Evolutionary conservation across 2,329 filamentous ascomycete species (phyloP).

Genomic region (Fusarium gaditjirri): DNA sequence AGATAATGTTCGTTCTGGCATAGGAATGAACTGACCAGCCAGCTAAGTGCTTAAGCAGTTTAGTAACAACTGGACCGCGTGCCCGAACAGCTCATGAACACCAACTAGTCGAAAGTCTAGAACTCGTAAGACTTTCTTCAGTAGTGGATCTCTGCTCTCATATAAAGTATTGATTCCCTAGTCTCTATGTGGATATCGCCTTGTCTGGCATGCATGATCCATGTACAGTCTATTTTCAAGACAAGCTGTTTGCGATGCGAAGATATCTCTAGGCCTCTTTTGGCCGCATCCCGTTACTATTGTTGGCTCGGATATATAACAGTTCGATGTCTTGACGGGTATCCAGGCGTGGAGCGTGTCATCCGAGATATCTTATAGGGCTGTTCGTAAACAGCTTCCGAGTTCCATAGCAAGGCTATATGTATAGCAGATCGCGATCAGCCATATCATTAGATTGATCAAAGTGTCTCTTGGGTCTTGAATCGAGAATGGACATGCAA

Average conservation of each 20-base stretch:
- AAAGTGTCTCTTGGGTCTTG: background rate
- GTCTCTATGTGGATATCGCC: background rate
- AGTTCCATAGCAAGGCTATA: background rate
- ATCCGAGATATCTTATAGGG: background rate
- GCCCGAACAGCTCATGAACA: background rate
- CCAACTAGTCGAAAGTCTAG: background rate
- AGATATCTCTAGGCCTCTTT: background rate
- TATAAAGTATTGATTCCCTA: background rate
- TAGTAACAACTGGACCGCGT: background rate
- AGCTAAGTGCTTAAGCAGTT: background rate
- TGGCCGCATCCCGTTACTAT: background rate
- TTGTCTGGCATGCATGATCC: background rate
- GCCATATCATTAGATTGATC: background rate
- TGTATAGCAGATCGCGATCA: background rate
- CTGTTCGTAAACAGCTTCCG: background rate
- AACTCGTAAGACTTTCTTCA: background rate
- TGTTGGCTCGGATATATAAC: background rate
- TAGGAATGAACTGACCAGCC: background rate
- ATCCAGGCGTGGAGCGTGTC: background rate
- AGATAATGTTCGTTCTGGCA: background rate
- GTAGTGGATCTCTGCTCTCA: background rate
- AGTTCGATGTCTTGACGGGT: no score
- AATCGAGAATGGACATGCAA: background rate
- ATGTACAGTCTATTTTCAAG: background rate
- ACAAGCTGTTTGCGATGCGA: background rate